A percentile compares a stretch with the other conserved stretches of the same genome.
phyloP scores from a whole-genome alignment of 768 basidiomycete species.

The Gymnopilus dilepis region DNA sequence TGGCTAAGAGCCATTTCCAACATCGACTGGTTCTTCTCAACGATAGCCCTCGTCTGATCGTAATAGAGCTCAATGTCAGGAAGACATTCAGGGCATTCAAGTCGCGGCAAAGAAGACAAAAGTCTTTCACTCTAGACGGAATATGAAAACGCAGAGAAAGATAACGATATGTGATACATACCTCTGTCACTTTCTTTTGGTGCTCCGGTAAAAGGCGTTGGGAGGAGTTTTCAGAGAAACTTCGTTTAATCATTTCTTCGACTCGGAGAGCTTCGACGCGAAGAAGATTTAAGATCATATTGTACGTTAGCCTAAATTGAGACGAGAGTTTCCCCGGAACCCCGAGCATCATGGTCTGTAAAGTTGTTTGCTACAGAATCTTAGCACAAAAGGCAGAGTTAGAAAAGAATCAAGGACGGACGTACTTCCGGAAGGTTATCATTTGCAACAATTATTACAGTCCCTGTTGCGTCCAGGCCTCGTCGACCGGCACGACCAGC shows the following conservation, averaged over 20 bases:
- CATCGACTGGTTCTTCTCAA: conserved; percentile 65
- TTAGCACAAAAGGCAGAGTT: not conserved
- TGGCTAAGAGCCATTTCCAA: conserved; percentile 62
- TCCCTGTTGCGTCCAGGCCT: conserved; percentile 93
- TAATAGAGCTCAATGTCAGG: conserved; percentile 80
- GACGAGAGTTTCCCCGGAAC: conserved; percentile 90
- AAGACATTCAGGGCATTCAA: conserved; percentile 72
- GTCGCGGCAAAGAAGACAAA: conserved; percentile 63
- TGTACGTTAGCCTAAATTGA: conserved; percentile 97
- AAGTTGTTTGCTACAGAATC: conserved; percentile 61
- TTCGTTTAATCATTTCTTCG: conserved; percentile 99
- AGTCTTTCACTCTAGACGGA: conserved; percentile 68
- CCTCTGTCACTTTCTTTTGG: conserved; percentile 86
- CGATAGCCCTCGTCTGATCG: conserved; percentile 67
- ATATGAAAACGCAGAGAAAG: conserved; percentile 13
- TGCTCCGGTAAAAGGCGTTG: conserved; percentile 93
- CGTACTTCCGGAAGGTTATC: conserved; percentile 86
- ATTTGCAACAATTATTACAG: conserved; percentile 87
- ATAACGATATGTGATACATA: conserved; percentile 42
- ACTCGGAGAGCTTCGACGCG: conserved; percentile 95
- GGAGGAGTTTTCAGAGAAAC: conserved; percentile 97
- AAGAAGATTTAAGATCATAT: conserved; percentile 97
- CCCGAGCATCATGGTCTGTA: conserved; percentile 94
- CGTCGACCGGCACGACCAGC: conserved; percentile 97
- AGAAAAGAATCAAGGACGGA: not conserved